phyloP scores from a whole-genome alignment of 2,329 filamentous ascomycete species.

The Uncinocarpus reesii region DNA sequence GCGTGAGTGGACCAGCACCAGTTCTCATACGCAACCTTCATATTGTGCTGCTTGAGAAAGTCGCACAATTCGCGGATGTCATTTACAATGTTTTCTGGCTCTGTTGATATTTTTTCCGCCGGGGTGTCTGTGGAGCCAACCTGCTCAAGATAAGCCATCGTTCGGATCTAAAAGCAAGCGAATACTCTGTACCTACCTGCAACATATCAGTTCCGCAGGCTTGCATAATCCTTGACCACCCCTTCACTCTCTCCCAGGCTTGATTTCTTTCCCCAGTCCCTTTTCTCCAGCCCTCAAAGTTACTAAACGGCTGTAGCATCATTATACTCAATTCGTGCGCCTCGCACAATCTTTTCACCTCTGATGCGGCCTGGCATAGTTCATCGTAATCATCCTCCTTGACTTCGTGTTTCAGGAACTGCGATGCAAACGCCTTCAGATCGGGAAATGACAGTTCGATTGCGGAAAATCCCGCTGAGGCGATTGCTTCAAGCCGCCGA shows the following conservation, averaged over 20 bases:
- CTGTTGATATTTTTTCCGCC: slow-evolving; percentile 42
- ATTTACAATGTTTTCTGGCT: slow-evolving; percentile 43
- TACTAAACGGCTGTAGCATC: slow-evolving; percentile 65
- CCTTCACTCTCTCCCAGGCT: slow-evolving; percentile 51
- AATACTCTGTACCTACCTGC: slow-evolving; percentile 43
- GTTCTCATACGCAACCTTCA: slow-evolving; percentile 65
- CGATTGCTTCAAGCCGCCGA: slow-evolving; percentile 33
- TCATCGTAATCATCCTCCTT: slow-evolving; percentile 49
- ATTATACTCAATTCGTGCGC: slow-evolving; percentile 51
- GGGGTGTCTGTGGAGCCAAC: slow-evolving; percentile 56
- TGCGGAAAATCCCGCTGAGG: slow-evolving; percentile 43
- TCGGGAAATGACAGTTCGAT: slow-evolving; percentile 70
- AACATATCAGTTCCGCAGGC: slow-evolving; percentile 59
- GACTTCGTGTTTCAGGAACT: slow-evolving; percentile 43
- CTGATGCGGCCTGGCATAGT: slow-evolving; percentile 45
- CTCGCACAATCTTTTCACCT: slow-evolving; percentile 47
- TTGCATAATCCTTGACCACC: slow-evolving; percentile 63
- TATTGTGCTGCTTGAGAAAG: slow-evolving; percentile 46
- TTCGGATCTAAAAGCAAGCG: background rate
- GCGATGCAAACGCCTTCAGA: slow-evolving; percentile 52
- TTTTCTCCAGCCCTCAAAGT: slow-evolving; percentile 64
- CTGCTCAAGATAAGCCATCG: slow-evolving; percentile 22
- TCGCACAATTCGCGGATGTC: slow-evolving; percentile 58
- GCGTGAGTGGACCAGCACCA: slow-evolving; percentile 72
- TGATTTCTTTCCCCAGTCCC: slow-evolving; percentile 49